Conservation (phyloP, 1,139 yeast species). For the Geotrichum macrosporum region DNA sequence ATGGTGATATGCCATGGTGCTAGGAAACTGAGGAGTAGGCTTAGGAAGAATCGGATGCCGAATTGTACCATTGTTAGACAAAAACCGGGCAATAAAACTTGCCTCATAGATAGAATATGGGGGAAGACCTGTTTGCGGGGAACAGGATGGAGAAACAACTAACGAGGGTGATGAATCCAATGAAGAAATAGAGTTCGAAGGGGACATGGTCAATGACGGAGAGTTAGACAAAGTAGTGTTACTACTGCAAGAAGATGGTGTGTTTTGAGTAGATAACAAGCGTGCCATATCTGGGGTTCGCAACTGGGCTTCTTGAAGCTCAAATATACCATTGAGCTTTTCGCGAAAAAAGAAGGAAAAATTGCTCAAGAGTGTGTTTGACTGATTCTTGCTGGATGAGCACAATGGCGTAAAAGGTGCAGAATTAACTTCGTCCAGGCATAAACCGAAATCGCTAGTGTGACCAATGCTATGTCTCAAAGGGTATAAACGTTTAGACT, state of each 20-base stretch:
- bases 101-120: not conserved
- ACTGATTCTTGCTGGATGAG: not conserved
- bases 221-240: not conserved
- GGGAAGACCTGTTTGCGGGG: not conserved
- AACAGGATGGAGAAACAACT: not conserved
- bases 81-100: slow-evolving; percentile 6
- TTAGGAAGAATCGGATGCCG: not conserved
- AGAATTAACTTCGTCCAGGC: not conserved
- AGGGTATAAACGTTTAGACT: not conserved
- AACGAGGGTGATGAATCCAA: not conserved
- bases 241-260: slow-evolving; percentile 6
- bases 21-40: too few relatives aligned
- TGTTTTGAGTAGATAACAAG: not conserved
- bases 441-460: slow-evolving; percentile 11
- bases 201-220: not conserved
- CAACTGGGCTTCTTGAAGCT: not conserved
- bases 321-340: slow-evolving; percentile 8
- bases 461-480: slow-evolving; percentile 15
- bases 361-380: slow-evolving; percentile 2
- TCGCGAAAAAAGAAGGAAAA: slow-evolving; percentile 12
- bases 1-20: too few relatives aligned
- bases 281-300: not conserved
- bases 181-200: slow-evolving; percentile 1
- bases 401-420: not conserved
- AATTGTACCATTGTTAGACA: not conserved